Conservation (phyloP, 2,329 filamentous ascomycete species). For the Colletotrichum cereale region DNA sequence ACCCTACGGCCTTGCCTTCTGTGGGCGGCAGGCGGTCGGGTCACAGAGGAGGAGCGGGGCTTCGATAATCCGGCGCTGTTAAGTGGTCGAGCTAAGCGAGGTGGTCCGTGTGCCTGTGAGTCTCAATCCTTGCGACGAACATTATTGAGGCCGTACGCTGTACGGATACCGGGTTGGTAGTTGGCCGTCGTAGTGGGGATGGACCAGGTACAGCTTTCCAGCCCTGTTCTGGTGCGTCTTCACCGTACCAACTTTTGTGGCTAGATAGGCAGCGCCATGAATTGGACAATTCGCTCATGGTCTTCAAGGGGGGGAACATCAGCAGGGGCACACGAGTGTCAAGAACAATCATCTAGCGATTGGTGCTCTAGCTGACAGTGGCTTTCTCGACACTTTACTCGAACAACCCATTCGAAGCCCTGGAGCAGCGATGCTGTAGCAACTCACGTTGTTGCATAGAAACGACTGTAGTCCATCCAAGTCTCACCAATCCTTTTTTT, state of each 20-base stretch:
- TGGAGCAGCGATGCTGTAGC: background rate
- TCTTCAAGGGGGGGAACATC: background rate
- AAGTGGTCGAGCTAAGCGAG: slow-evolving; percentile 19
- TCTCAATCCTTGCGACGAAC: background rate
- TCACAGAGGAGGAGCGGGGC: slow-evolving; percentile 14
- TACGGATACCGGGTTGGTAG: background rate
- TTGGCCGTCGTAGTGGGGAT: background rate
- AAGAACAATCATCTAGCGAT: slow-evolving; percentile 28
- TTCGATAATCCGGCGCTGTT: slow-evolving; percentile 18
- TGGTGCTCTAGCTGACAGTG: slow-evolving; percentile 30
- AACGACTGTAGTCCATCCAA: slow-evolving; percentile 39
- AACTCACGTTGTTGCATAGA: slow-evolving; percentile 27
- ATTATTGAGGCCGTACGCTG: background rate
- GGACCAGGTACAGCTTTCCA: background rate
- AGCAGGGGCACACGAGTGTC: background rate
- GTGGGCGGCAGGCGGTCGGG: background rate
- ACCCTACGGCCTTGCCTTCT: slow-evolving; percentile 19
- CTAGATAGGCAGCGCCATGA: no score
- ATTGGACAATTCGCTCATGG: background rate
- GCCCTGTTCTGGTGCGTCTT: background rate
- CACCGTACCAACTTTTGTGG: background rate
- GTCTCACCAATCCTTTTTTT: slow-evolving; percentile 7
- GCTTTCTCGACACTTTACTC: slow-evolving; percentile 14
- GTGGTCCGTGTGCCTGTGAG: slow-evolving; percentile 1
- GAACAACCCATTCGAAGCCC: slow-evolving; percentile 12